These are phyloP conservation scores for Chloranthus sessilifolius DNA, from an alignment of 164 flowering plant genomes.

Conservation along the genomic window DNA sequence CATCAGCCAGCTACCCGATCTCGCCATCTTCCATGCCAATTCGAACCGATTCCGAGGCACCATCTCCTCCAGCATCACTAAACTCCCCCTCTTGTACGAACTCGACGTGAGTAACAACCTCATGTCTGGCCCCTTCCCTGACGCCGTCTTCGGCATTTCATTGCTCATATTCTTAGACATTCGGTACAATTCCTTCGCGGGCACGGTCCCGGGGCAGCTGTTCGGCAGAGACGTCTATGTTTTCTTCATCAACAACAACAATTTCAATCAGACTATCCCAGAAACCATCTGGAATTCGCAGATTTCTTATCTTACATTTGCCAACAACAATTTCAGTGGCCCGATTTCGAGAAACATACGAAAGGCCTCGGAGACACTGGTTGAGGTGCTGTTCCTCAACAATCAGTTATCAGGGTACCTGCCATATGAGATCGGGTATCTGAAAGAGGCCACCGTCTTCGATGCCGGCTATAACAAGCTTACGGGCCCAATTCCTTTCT, in stretches of 20 bases:
- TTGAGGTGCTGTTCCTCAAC: slow-evolving; percentile 42
- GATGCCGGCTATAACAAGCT: slow-evolving; percentile 38
- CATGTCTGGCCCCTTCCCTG: slow-evolving; percentile 31
- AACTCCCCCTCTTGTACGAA: slow-evolving; percentile 32
- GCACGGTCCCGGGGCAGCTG: slow-evolving; percentile 28
- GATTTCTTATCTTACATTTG: slow-evolving; percentile 31
- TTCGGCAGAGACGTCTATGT: slow-evolving; percentile 25
- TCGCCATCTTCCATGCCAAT: slow-evolving; percentile 48
- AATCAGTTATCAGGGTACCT: slow-evolving; percentile 49
- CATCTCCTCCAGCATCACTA: slow-evolving; percentile 16
- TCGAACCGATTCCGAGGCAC: slow-evolving; percentile 36
- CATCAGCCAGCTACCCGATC: slow-evolving; percentile 23
- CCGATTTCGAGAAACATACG: slow-evolving; percentile 35
- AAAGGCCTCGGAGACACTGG: slow-evolving; percentile 18
- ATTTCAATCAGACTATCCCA: slow-evolving; percentile 31
- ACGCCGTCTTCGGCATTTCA: slow-evolving; percentile 9
- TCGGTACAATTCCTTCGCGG: slow-evolving; percentile 35
- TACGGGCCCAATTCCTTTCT: slow-evolving; percentile 52
- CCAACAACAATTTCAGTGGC: slow-evolving; percentile 47
- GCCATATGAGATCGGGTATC: slow-evolving; percentile 51
- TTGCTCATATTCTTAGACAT: slow-evolving; percentile 31
- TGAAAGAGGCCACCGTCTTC: slow-evolving; percentile 30
- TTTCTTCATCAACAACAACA: slow-evolving; percentile 54
- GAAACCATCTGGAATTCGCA: slow-evolving; percentile 25
- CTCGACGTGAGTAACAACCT: slow-evolving; percentile 47